Evolutionary conservation across 1,139 yeast genomes (phyloP).

Genomic region (Taphrina flavorubra): DNA sequence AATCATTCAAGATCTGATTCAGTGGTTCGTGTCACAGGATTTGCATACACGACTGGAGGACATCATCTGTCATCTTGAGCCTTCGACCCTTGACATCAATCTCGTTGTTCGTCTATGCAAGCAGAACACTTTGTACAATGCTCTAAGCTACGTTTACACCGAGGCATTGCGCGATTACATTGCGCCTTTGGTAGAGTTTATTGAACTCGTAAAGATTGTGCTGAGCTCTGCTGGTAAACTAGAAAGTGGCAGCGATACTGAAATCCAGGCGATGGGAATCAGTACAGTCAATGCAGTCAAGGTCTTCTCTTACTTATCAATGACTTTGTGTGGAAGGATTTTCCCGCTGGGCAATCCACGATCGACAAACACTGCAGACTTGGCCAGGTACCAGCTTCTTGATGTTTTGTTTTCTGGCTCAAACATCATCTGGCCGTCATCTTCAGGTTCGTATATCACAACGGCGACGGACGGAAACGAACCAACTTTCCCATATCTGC

Average conservation of each 20-base stretch:
- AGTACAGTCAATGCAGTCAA: conserved; percentile 49
- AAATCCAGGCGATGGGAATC: conserved; percentile 32
- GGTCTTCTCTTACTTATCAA: conserved; percentile 68
- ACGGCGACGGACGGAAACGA: conserved; percentile 50
- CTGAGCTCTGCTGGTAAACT: conserved; percentile 39
- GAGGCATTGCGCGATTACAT: conserved; percentile 66
- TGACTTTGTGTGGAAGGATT: conserved; percentile 73
- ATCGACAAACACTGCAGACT: conserved; percentile 48
- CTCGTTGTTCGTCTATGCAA: conserved; percentile 66
- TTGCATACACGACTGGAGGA: conserved; percentile 64
- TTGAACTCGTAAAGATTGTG: conserved; percentile 48
- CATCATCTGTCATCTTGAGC: conserved; percentile 68
- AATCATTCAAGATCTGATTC: conserved; percentile 65
- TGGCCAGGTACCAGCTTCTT: conserved; percentile 60
- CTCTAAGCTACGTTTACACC: conserved; percentile 72
- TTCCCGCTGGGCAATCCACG: conserved; percentile 71
- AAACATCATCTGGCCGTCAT: conserved; percentile 58
- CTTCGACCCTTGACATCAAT: conserved; percentile 73
- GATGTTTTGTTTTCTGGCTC: conserved; percentile 63
- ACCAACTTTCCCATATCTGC: conserved; percentile 66
- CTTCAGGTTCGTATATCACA: conserved; percentile 49
- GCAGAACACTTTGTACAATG: conserved; percentile 62
- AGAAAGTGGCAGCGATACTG: neutral
- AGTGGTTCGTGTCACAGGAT: conserved; percentile 55
- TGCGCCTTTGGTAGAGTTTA: conserved; percentile 68